phyloP scores from a whole-genome alignment of 305 asterid genomes.

The Plantago coronopus region DNA sequence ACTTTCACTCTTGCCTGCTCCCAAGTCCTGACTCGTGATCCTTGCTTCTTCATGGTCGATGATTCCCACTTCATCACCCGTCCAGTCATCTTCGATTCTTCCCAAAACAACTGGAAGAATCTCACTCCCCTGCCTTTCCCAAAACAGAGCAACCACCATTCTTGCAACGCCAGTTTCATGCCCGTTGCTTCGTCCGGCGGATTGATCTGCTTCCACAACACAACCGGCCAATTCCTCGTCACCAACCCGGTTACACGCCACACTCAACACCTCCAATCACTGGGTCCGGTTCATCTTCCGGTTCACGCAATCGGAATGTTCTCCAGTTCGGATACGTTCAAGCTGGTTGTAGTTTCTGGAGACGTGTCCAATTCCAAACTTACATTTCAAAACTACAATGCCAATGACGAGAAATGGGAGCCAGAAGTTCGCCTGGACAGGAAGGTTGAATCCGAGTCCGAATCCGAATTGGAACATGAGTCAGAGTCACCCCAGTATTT shows the following conservation, averaged over 20 bases:
- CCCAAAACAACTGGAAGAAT: slow-evolving; percentile 53
- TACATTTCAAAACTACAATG: slow-evolving; percentile 38
- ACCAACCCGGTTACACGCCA: slow-evolving; percentile 53
- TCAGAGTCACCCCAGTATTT: slow-evolving; percentile 43
- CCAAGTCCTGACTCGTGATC: slow-evolving; percentile 46
- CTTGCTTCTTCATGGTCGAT: slow-evolving; percentile 77
- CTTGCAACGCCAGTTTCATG: slow-evolving; percentile 22
- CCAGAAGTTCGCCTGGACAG: slow-evolving; percentile 29
- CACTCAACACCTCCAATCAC: slow-evolving; percentile 26
- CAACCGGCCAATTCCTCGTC: slow-evolving; percentile 32
- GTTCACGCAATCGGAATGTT: slow-evolving; percentile 59
- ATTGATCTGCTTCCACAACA: slow-evolving; percentile 47
- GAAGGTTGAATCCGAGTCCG: too few relatives aligned
- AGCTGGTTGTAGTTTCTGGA: slow-evolving; percentile 42
- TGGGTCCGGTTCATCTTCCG: slow-evolving; percentile 16
- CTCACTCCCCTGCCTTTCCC: slow-evolving; percentile 26
- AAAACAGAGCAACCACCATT: neutral
- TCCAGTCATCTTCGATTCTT: slow-evolving; percentile 52
- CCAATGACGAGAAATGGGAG: slow-evolving; percentile 46
- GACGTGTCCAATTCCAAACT: slow-evolving; percentile 49
- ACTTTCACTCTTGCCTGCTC: slow-evolving; percentile 64
- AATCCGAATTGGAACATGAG: neutral
- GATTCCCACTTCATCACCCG: slow-evolving; percentile 30
- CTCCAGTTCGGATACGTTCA: slow-evolving; percentile 32
- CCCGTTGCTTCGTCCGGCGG: slow-evolving; percentile 90